These are phyloP conservation scores for Mycena vulgaris DNA, from an alignment of 768 basidiomycete species.

Conservation along the genomic window DNA sequence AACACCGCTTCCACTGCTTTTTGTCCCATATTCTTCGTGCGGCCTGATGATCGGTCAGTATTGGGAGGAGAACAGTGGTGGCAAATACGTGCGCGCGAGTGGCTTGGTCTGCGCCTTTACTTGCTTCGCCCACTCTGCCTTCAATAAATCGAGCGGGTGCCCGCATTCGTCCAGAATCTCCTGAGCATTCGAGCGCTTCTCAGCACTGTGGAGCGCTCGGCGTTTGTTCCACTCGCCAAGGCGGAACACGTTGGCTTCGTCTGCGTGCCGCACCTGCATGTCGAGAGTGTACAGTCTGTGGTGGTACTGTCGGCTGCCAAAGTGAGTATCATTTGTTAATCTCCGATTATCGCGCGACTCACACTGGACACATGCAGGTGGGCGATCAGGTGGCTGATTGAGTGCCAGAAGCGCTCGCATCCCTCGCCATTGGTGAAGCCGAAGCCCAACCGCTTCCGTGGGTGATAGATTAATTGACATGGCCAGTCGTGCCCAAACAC, in stretches of 20 bases:
- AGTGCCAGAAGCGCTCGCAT: slow-evolving; percentile 52
- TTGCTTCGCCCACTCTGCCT: slow-evolving; percentile 5
- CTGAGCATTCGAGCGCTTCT: slow-evolving; percentile 25
- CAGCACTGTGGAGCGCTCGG: not conserved
- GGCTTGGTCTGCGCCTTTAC: slow-evolving; percentile 22
- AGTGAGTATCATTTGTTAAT: too few species aligned
- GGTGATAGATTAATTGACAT: slow-evolving; percentile 55
- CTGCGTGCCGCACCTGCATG: slow-evolving; percentile 40
- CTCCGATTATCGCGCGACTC: slow-evolving; percentile 6
- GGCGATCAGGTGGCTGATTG: slow-evolving; percentile 43
- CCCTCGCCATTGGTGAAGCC: too few species aligned
- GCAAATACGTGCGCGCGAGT: not conserved
- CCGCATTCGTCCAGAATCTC: not conserved
- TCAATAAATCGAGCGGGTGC: not conserved
- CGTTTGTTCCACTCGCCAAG: slow-evolving; percentile 35
- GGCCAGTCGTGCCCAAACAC: slow-evolving; percentile 59
- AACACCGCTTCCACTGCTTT: not conserved
- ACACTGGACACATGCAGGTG: slow-evolving; percentile 49
- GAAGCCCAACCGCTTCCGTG: slow-evolving; percentile 50
- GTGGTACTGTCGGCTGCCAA: too few species aligned
- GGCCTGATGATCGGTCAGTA: not conserved
- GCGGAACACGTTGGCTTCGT: slow-evolving; percentile 23
- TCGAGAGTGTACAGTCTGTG: slow-evolving; percentile 46
- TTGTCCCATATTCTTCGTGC: not conserved
- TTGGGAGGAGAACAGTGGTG: too few species aligned